Evolutionary conservation across 768 basidiomycete genomes (phyloP).

Genomic region (Mycena leptocephala): DNA sequence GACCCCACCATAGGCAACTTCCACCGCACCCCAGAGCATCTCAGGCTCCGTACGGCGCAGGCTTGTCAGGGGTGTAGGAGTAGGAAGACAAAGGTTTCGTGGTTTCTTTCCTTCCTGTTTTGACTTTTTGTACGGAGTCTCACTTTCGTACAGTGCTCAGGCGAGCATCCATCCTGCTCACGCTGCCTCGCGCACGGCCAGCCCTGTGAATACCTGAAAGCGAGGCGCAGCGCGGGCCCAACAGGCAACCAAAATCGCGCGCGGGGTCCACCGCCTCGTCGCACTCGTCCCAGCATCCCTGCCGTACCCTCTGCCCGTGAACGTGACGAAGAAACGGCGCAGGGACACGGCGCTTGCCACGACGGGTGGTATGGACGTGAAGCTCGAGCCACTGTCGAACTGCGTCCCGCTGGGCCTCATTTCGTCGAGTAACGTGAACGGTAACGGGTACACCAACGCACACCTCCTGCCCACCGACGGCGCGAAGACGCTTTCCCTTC

Average conservation of each 20-base stretch:
- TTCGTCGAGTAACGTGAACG: neutral
- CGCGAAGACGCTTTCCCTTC: neutral
- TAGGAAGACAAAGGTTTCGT: constrained; percentile 80
- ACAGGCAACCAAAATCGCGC: constrained; percentile 65
- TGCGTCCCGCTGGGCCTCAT: neutral
- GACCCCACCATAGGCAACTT: constrained; percentile 79
- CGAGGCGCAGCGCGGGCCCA: constrained; percentile 75
- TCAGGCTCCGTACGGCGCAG: constrained; percentile 79
- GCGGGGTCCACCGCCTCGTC: constrained; percentile 11
- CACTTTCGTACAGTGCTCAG: constrained; percentile 69
- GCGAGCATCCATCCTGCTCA: constrained; percentile 79
- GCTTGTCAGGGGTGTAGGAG: constrained; percentile 84
- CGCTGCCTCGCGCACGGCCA: constrained; percentile 75
- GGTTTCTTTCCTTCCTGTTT: neutral
- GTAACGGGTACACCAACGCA: neutral
- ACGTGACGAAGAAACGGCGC: neutral
- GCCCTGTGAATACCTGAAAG: constrained; percentile 77
- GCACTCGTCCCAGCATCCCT: constrained; percentile 33
- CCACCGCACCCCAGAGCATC: constrained; percentile 75
- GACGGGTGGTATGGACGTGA: neutral
- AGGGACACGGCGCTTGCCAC: neutral
- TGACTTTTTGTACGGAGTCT: too few species aligned
- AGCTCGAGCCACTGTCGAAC: neutral
- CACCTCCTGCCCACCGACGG: neutral
- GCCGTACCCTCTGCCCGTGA: neutral